A percentile compares a stretch with the other conserved stretches of the same genome.
These are phyloP conservation scores for Penicillium dipodomyicola DNA, from an alignment of 495 filamentous ascomycete species.

Conservation along the genomic window DNA sequence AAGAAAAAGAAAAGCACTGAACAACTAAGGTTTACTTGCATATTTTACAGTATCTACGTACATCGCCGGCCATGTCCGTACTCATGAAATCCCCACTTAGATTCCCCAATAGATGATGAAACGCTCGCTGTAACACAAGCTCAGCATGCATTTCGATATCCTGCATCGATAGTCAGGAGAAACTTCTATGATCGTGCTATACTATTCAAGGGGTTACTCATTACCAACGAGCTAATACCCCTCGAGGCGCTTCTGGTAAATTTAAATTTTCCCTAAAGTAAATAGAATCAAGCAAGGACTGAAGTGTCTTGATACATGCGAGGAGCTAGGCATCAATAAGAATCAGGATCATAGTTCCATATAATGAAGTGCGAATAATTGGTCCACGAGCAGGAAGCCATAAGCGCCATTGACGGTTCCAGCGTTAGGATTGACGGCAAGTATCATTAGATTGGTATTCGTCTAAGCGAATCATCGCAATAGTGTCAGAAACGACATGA, in stretches of 20 bases:
- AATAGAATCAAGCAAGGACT: slow-evolving; percentile 46
- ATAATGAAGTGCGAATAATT: background rate
- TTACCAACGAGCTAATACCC: slow-evolving; percentile 10
- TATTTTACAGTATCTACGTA: slow-evolving; percentile 14
- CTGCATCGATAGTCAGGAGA: slow-evolving; percentile 29
- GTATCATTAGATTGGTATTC: background rate
- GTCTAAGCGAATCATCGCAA: slow-evolving; percentile 8
- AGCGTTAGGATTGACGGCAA: background rate
- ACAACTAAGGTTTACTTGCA: slow-evolving; percentile 17
- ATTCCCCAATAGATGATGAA: slow-evolving; percentile 24
- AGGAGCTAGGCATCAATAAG: slow-evolving; percentile 21
- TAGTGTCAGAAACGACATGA: slow-evolving; percentile 24
- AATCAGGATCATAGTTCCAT: background rate
- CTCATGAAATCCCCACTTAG: background rate
- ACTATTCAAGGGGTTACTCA: slow-evolving; percentile 23
- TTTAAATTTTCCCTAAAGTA: slow-evolving; percentile 15
- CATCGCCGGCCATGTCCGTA: background rate
- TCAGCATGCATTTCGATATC: slow-evolving; percentile 8
- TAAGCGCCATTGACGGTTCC: background rate
- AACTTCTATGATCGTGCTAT: slow-evolving; percentile 14
- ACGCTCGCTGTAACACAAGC: slow-evolving; percentile 17
- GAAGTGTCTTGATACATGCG: slow-evolving; percentile 28
- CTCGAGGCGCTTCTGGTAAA: slow-evolving; percentile 12
- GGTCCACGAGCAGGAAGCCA: slow-evolving; percentile 3
- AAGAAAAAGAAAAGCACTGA: background rate